Conservation (phyloP, 352 stramenopile species). For the Phytopythium sindhum region DNA sequence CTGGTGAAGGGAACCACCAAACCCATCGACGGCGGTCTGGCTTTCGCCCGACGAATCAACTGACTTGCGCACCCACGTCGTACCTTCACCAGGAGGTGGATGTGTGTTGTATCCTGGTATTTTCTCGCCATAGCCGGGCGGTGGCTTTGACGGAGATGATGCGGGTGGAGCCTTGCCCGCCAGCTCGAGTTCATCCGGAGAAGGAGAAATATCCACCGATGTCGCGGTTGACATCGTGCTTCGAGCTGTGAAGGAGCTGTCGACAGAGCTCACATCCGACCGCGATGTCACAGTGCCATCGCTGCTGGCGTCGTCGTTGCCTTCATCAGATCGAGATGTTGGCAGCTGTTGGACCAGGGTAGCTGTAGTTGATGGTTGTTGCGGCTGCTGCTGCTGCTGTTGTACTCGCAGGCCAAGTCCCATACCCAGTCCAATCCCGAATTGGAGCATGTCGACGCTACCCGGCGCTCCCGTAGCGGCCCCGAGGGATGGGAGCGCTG, state of each 20-base stretch:
- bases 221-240: constrained; percentile 36
- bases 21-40: constrained; percentile 65
- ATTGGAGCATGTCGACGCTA: constrained; percentile 65
- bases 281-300: constrained; percentile 21
- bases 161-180: neutral
- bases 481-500: constrained; percentile 31
- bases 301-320: constrained; percentile 18
- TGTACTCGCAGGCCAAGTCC: constrained; percentile 80
- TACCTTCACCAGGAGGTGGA: constrained; percentile 48
- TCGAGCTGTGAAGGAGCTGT: constrained; percentile 20
- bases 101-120: constrained; percentile 59
- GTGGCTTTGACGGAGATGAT: neutral
- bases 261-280: constrained; percentile 28
- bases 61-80: constrained; percentile 49
- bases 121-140: constrained; percentile 40
- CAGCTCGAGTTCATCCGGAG: constrained; percentile 53
- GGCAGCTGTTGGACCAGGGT: constrained; percentile 1
- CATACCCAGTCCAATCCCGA: constrained; percentile 87
- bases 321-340: constrained; percentile 8
- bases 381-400: constrained; percentile 29
- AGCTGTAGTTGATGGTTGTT: neutral
- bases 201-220: constrained; percentile 46
- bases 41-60: constrained; percentile 49
- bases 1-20: constrained; percentile 53
- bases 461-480: constrained; percentile 15